Conservation (phyloP, 352 stramenopile species). For the Nothophytophthora sp. region DNA sequence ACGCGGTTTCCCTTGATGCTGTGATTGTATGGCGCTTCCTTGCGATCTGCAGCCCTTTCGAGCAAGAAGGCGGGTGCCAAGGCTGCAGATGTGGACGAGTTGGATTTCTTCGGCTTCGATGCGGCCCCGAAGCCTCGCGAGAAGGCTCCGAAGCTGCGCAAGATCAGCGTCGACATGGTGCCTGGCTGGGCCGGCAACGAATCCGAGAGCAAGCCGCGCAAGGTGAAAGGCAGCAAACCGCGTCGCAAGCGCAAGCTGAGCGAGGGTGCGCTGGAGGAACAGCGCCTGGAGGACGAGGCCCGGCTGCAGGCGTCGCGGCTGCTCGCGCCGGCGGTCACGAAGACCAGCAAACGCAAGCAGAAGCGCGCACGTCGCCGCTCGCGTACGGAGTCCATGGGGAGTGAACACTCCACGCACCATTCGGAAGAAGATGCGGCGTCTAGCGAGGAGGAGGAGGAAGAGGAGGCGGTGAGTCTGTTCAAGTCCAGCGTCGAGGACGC, state of each 20-base stretch:
- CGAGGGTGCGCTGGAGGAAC: constrained; percentile 75
- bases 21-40: not conserved
- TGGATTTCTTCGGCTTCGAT: constrained; percentile 87
- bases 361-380: constrained; percentile 45
- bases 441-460: constrained; percentile 30
- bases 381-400: constrained; percentile 40
- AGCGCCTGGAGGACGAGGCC: constrained; percentile 65
- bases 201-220: constrained; percentile 34
- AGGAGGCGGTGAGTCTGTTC: constrained; percentile 54
- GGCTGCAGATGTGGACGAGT: constrained; percentile 37
- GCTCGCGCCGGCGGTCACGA: constrained; percentile 52
- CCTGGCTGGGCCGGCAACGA: constrained; percentile 67
- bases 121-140: constrained; percentile 32
- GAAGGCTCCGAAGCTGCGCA: constrained; percentile 40
- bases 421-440: constrained; percentile 13
- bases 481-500: constrained; percentile 25
- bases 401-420: constrained; percentile 11
- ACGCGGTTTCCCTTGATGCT: constrained; percentile 7
- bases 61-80: constrained; percentile 19
- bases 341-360: constrained; percentile 42
- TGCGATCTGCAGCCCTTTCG: constrained; percentile 10
- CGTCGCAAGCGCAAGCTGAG: constrained; percentile 85
- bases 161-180: constrained; percentile 74
- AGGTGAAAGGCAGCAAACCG: constrained; percentile 59
- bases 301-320: constrained; percentile 67